Base-by-base conservation (phyloP, 495 filamentous ascomycete species). In the Penicillium tannophilum region DNA sequence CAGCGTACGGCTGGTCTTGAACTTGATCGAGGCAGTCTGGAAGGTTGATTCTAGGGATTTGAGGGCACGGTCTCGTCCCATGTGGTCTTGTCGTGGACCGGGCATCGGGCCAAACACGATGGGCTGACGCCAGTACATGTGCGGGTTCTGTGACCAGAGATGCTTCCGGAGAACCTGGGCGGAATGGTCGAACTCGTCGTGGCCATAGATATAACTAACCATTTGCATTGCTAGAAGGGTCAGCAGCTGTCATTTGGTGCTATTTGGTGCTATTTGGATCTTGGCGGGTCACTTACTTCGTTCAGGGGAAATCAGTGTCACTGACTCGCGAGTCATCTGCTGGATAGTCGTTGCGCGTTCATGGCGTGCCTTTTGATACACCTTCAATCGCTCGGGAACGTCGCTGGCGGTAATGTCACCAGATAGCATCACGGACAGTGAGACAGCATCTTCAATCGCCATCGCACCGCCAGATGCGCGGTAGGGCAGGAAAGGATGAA, bases 401-500 rank as follows among this genome's bases (percentile, higher is more conserved):
- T 83, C 80, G 1, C 63, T 61, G 0, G 62, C 30, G 2, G 59
- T 43, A 1, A 79, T 76, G 4, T 74, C 80, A 6, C 56, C 33
- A 1, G 78, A 71, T 8, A 88, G 70, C 35, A 88, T 73, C 12
- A 81, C 77, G 12, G 73, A 75, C 1, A 89, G 65, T 1, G 84
- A 79, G 1, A 82, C 80, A 8, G 77, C 86, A 61, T 89, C 86
- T 62, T 89, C 86, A 52, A 87, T 83, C 0, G 84, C 83, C 65
- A 82, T 77, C 0, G 75, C 81, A 26, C 74, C 82, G 7, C 83
- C 83, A 54, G 85, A 84, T 4, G 79, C 83, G 54, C 80, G 78
- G 52, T 82, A 74, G 6, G 83, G 83, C 33, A 79, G 62, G 63
- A 88, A 86, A 6, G 84, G 85, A 70, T 89, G 86, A 28, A 82